Evolutionary conservation across 1,139 yeast species (phyloP).

Genomic region (Trichomonascaceae sp.): DNA sequence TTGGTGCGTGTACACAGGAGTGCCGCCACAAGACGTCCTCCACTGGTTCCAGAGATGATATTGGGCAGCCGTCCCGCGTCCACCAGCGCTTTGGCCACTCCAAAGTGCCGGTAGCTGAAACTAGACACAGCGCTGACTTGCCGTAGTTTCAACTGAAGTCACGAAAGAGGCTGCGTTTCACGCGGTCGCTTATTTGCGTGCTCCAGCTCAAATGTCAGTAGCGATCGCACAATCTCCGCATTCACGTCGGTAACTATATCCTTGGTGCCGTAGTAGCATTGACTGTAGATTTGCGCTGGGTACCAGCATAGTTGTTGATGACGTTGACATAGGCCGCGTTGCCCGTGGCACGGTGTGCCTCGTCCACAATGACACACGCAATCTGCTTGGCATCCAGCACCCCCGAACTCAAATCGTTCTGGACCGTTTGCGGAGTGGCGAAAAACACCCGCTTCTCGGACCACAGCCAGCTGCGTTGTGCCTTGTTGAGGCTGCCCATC

Average conservation of each 20-base stretch:
- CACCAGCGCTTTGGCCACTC: conserved; percentile 56
- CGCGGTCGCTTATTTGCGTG: conserved; percentile 25
- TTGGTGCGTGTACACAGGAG: conserved; percentile 58
- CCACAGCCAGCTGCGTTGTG: conserved; percentile 58
- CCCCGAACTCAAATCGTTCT: conserved; percentile 72
- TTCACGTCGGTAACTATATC: conserved; percentile 43
- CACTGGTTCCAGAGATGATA: conserved; percentile 67
- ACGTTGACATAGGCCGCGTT: conserved; percentile 82
- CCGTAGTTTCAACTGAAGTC: conserved; percentile 55
- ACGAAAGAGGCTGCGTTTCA: conserved; percentile 44
- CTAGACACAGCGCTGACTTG: conserved; percentile 57
- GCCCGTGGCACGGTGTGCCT: conserved; percentile 90
- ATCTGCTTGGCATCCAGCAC: conserved; percentile 61
- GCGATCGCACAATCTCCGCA: conserved; percentile 36
- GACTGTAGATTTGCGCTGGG: conserved; percentile 62
- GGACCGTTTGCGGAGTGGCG: conserved; percentile 94
- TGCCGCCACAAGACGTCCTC: conserved; percentile 75
- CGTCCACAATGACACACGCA: conserved; percentile 75
- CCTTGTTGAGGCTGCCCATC: conserved; percentile 35
- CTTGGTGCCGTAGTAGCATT: conserved; percentile 66
- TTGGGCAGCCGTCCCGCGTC: conserved; percentile 56
- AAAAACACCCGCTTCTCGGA: conserved; percentile 64
- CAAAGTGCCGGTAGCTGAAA: conserved; percentile 68
- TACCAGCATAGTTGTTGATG: conserved; percentile 67
- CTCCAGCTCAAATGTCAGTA: conserved; percentile 35